Evolutionary conservation across 164 flowering plant genomes (phyloP), one percentile per base, ranked within the genome.

Genomic region (Magnolia kwangsiensis): DNA sequence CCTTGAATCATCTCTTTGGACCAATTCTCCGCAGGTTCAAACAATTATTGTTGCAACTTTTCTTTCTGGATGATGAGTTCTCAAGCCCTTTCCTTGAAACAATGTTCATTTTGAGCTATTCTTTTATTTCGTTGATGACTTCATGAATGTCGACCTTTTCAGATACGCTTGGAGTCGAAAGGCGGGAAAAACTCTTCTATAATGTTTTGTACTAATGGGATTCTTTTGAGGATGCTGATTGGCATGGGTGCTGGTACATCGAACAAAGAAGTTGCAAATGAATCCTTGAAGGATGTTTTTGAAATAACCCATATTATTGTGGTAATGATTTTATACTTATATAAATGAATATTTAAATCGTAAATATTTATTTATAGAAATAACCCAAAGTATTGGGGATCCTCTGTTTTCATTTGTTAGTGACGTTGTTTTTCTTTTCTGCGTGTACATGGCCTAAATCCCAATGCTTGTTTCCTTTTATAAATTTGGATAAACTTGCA

Each of bases 141-240:
- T 74, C n/a, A 18, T 18, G 45, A 59, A 64, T 75, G 70, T 77
- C 27, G 65, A 51, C 14, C 45, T 50, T 66, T 45, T 70, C 77
- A 96, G 99, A 94, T 96, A 80, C 89, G 98, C 27, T 69, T 96
- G 88, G 98, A 96, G 79, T 85, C 86, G 79, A 90, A 87, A 84
- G 98, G 98, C 75, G 99, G 98, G 50, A 89, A 77, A 82, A 84
- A 91, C 51, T 90, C 98, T 29, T 96, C 98, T 69, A 83, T 96
- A 75, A 85, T 94, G 77, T 91, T 94, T 79, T 94, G 98, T 88
- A 96, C 99, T 6, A 96, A 93, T 86, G 98, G 99, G 24, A 73
- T 96, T 80, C 81, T 96, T 50, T 78, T 94, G 83, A 88, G 90
- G 85, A 84, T 94, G 80, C 86, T 94, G 72, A 86, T 94, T 76